phyloP scores from a whole-genome alignment of 352 stramenopile species.

The Globisporangium paddicum region DNA sequence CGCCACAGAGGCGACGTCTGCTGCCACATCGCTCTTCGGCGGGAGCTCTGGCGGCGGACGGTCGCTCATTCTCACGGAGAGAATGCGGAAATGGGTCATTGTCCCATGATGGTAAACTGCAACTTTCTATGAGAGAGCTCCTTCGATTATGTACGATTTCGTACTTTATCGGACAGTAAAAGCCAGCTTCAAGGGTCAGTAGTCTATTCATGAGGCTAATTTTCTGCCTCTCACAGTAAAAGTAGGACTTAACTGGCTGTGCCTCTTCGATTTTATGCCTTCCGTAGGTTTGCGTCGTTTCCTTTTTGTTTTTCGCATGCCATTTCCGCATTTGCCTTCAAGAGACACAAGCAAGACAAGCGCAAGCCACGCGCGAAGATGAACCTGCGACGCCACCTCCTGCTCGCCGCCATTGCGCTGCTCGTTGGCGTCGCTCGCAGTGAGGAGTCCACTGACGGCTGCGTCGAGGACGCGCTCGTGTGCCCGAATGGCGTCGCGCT shows the following conservation, averaged over 20 bases:
- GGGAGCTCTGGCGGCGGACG: not conserved
- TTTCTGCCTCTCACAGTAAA: too few relatives aligned
- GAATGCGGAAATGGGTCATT: slow-evolving; percentile 1
- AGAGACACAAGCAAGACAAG: not conserved
- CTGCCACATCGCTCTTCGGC: not conserved
- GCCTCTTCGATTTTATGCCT: too few relatives aligned
- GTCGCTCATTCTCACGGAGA: not conserved
- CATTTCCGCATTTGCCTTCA: not conserved
- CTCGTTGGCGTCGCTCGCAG: slow-evolving; percentile 7
- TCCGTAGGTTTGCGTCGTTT: not conserved
- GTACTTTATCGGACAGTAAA: too few relatives aligned
- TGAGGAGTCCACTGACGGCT: slow-evolving; percentile 22
- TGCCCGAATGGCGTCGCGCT: slow-evolving; percentile 11
- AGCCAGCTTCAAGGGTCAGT: too few relatives aligned
- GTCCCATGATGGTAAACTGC: not conserved
- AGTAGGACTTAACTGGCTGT: too few relatives aligned
- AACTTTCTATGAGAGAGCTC: not conserved
- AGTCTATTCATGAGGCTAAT: too few relatives aligned
- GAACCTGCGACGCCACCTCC: not conserved
- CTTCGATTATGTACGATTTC: too few relatives aligned
- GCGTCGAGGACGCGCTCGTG: slow-evolving; percentile 12
- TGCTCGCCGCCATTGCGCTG: slow-evolving; percentile 14
- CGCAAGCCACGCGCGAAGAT: not conserved
- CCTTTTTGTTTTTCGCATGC: not conserved
- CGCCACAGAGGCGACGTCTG: not conserved